Conservation (phyloP, 148 eudicot genomes). For the Rhododendron mucronatum region DNA sequence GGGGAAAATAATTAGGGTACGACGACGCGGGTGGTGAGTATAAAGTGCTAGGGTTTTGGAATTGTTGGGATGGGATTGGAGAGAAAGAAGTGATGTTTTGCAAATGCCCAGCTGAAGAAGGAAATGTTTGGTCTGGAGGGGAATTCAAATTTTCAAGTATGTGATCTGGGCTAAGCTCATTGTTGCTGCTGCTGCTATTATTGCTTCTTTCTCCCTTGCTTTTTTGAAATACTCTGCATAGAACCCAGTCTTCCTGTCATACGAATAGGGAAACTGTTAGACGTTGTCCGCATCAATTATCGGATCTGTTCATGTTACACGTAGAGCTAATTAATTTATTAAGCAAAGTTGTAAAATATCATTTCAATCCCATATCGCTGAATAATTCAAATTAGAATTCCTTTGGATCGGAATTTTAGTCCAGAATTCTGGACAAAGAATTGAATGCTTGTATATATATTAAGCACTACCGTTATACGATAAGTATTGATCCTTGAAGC, state of each 20-base stretch:
- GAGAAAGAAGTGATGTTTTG: conserved; percentile 21
- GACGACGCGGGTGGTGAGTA: neutral
- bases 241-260: conserved; percentile 43
- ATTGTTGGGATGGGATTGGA: conserved; percentile 15
- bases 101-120: conserved; percentile 6
- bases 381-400: too few species aligned
- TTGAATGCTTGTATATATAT: neutral
- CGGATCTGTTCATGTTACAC: too few species aligned
- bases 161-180: conserved; percentile 14
- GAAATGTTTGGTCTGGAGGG: conserved; percentile 14
- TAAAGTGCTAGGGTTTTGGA: conserved; percentile 22
- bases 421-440: neutral
- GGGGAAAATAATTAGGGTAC: conserved; percentile 29
- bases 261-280: neutral
- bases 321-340: too few species aligned
- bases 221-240: conserved; percentile 39
- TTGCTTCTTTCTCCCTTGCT: conserved; percentile 13
- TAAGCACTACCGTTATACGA: neutral
- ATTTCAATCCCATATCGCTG: too few species aligned
- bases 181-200: neutral
- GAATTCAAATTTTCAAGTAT: conserved; percentile 21
- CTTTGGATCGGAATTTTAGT: neutral
- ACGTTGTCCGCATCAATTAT: too few species aligned
- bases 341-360: too few species aligned
- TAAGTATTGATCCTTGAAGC: neutral